These are phyloP conservation scores for Leucogyrophana mollusca DNA, from an alignment of 768 basidiomycete species.

Conservation along the genomic window DNA sequence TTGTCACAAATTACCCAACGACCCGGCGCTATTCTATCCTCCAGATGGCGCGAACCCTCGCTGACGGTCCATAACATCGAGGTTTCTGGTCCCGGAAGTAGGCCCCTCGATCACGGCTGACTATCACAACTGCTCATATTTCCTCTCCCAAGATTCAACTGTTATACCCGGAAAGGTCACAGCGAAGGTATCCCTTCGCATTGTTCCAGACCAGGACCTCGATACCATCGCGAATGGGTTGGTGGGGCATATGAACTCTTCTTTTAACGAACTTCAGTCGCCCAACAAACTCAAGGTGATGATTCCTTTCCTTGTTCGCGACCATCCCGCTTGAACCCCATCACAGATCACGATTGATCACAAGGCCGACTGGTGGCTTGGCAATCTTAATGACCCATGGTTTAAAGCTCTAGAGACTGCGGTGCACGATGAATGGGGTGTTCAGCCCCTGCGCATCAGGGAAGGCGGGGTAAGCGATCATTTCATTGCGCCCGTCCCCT, in stretches of 20 bases:
- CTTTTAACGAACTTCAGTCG: conserved; percentile 61
- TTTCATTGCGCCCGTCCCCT: neutral
- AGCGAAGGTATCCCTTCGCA: conserved; percentile 86
- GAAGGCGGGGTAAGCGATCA: conserved; percentile 80
- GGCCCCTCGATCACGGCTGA: conserved; percentile 18
- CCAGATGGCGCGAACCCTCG: conserved; percentile 88
- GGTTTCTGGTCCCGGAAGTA: conserved; percentile 80
- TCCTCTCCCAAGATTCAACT: conserved; percentile 67
- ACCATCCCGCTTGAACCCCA: neutral
- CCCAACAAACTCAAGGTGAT: conserved; percentile 75
- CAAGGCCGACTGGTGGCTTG: conserved; percentile 96
- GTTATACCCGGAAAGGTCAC: conserved; percentile 85
- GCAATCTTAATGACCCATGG: conserved; percentile 80
- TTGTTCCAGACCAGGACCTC: conserved; percentile 91
- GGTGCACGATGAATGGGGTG: conserved; percentile 84
- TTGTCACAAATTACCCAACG: conserved; percentile 68
- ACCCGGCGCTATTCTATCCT: conserved; percentile 65
- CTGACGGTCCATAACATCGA: conserved; percentile 85
- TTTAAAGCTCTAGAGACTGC: conserved; percentile 84
- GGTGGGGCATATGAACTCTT: conserved; percentile 50
- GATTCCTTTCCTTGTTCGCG: neutral
- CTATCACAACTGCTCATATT: neutral
- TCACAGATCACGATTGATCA: conserved; percentile 74
- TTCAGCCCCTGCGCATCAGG: conserved; percentile 81
- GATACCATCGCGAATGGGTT: conserved; percentile 64